These are phyloP conservation scores for Epichloe baconii DNA, from an alignment of 2,329 filamentous ascomycete genomes.

Conservation along the genomic window DNA sequence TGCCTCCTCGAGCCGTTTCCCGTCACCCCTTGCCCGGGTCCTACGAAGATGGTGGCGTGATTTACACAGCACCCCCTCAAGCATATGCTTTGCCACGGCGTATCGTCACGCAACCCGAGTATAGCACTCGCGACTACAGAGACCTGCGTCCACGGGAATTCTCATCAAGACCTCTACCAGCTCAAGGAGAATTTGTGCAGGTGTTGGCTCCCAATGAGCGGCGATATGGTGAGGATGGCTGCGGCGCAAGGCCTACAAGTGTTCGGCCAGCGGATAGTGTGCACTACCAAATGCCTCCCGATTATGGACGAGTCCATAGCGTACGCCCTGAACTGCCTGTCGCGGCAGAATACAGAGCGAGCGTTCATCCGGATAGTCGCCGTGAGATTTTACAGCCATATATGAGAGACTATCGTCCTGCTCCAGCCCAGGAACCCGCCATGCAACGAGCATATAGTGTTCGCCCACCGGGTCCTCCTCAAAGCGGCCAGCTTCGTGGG, in stretches of 20 bases:
- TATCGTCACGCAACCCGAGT: constrained; percentile 51
- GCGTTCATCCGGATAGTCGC: constrained; percentile 16
- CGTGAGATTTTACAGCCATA: constrained; percentile 20
- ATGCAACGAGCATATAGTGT: constrained; percentile 25
- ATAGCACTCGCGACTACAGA: constrained; percentile 35
- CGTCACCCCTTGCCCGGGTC: constrained; percentile 33
- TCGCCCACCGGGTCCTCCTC: constrained; percentile 27
- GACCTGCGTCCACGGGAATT: constrained; percentile 46
- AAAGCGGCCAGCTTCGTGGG: constrained; percentile 10
- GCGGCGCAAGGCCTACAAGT: constrained; percentile 41
- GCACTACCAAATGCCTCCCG: constrained; percentile 27
- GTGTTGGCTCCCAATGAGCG: constrained; percentile 29
- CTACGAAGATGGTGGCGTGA: constrained; percentile 34
- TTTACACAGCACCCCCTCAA: constrained; percentile 42
- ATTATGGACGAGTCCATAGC: constrained; percentile 33
- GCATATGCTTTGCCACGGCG: constrained; percentile 36
- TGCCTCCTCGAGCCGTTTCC: constrained; percentile 36
- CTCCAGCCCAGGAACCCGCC: constrained; percentile 8
- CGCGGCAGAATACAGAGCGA: constrained; percentile 15
- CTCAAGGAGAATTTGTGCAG: constrained; percentile 33
- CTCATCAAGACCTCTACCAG: constrained; percentile 33
- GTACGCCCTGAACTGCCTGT: constrained; percentile 23
- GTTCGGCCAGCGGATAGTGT: constrained; percentile 38
- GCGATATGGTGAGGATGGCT: constrained; percentile 32
- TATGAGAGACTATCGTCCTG: constrained; percentile 17